These are phyloP conservation scores for Paracoccidioides lutzii DNA, from an alignment of 2,329 filamentous ascomycete species.

Conservation along the genomic window DNA sequence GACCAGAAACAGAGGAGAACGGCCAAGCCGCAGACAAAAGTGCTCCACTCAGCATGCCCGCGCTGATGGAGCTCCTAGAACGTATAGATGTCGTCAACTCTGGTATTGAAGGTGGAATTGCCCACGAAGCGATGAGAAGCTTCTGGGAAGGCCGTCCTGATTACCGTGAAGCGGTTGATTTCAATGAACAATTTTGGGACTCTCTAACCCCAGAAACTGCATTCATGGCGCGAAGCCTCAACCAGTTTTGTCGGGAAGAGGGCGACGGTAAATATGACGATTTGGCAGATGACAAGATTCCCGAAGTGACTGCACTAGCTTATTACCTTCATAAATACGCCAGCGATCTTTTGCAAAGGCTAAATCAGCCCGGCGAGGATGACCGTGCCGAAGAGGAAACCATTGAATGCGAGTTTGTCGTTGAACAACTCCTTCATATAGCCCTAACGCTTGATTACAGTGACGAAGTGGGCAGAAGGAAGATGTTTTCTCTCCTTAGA, in stretches of 20 bases:
- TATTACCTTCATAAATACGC: slow-evolving; percentile 77
- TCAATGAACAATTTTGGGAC: slow-evolving; percentile 36
- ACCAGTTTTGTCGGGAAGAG: slow-evolving; percentile 73
- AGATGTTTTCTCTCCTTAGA: slow-evolving; percentile 87
- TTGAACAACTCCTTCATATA: slow-evolving; percentile 89
- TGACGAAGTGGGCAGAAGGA: slow-evolving; percentile 88
- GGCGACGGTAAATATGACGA: slow-evolving; percentile 61
- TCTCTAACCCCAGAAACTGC: slow-evolving; percentile 59
- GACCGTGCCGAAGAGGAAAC: slow-evolving; percentile 66
- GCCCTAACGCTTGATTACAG: slow-evolving; percentile 86
- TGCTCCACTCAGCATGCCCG: slow-evolving; percentile 60
- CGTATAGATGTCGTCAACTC: slow-evolving; percentile 88
- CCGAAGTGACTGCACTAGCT: slow-evolving; percentile 82
- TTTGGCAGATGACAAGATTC: slow-evolving; percentile 81
- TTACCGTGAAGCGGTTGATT: slow-evolving; percentile 33
- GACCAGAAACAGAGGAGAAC: slow-evolving; percentile 46
- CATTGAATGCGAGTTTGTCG: slow-evolving; percentile 85
- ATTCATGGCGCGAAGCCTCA: slow-evolving; percentile 85
- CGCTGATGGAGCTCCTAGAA: slow-evolving; percentile 78
- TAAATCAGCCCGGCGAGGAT: slow-evolving; percentile 33
- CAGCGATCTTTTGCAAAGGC: slow-evolving; percentile 35
- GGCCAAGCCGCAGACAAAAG: slow-evolving; percentile 35
- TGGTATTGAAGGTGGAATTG: slow-evolving; percentile 78
- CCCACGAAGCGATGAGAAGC: slow-evolving; percentile 82
- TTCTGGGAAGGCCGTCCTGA: slow-evolving; percentile 86